Base-by-base conservation (phyloP, 2,329 filamentous ascomycete species). In the Exophiala sp. region DNA sequence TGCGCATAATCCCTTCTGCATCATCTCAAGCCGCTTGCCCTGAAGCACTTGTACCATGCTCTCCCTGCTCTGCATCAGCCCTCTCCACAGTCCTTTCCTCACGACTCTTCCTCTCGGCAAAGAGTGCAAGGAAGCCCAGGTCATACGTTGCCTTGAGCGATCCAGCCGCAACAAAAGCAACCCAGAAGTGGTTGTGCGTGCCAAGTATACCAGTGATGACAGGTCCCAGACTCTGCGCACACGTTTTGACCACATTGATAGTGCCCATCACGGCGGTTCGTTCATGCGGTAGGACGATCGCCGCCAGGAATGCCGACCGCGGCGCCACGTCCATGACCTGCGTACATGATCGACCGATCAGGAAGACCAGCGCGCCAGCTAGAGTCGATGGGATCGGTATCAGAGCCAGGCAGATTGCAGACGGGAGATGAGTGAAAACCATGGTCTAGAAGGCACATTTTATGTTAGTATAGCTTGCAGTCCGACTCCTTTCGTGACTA, bases 251-350 rank as follows among this genome's bases (percentile, higher is more conserved):
- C 61, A 82, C 81, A 42, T 74, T 76, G 0, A 83, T 86, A 55
- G 87, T 83, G 8, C 85, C 85, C 82, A 87, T 84, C 9, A 85
- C 83, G 0, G 83, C 84, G 0, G 85, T 88, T 1, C 84, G 74
- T 68, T 88, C 84, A 51, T 81, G 78, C 0, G 83, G 80, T 57
- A 76, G 78, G 1, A 87, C 83, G 1, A 85, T 81, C 0, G 83
- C 83, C 0, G 84, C 83, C 38, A 88, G 84, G 52, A 88, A 81
- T 0, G 84, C 83, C 0, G 83, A 73, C 2, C 84, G 75, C 0
- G 84, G 84, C 0, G 81, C 84, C 69, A 86, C 83, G 58, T 87
- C 84, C 82, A 88, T 86, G 58, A 79, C 83, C 63, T 86, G 86
- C 34, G 86, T 71, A 0, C 82, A 81, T 2, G 82, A 74, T 2